A percentile compares a stretch with the other conserved stretches of the same genome.
Conservation (phyloP, 23 red algal genomes). For the Cyanidium caldarium region DNA sequence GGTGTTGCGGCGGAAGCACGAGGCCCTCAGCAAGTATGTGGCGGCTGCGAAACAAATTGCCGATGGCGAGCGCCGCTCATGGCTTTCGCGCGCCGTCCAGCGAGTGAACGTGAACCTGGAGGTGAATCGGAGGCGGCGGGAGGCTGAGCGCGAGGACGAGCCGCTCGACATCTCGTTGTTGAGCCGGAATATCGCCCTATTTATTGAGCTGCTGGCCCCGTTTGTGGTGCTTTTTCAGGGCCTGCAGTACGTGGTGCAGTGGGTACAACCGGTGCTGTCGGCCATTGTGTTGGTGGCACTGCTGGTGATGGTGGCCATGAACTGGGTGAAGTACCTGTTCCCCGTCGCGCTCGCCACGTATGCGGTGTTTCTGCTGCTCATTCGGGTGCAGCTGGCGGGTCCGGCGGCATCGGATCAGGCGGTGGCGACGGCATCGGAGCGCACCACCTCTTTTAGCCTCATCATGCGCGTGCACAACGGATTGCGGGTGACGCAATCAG, state of each 20-base stretch:
- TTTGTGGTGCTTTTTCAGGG: slow-evolving; percentile 15
- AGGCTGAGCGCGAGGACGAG: slow-evolving; percentile 39
- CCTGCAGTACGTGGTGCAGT: slow-evolving; percentile 32
- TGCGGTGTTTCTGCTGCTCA: neutral
- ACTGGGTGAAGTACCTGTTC: neutral
- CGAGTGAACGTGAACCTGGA: slow-evolving; percentile 65
- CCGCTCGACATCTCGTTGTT: slow-evolving; percentile 39
- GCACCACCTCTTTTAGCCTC: neutral
- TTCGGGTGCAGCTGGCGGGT: neutral
- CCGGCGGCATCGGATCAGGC: neutral
- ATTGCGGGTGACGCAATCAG: neutral
- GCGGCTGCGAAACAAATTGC: slow-evolving; percentile 32
- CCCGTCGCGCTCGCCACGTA: neutral
- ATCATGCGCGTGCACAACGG: neutral
- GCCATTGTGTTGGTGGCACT: neutral
- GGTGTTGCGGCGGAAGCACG: neutral
- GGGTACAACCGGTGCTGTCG: slow-evolving; percentile 2
- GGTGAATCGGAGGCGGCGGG: slow-evolving; percentile 24
- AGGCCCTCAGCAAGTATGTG: slow-evolving; percentile 33
- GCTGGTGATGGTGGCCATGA: neutral
- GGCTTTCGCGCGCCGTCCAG: slow-evolving; percentile 44
- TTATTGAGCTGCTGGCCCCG: slow-evolving; percentile 53
- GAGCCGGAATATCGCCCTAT: slow-evolving; percentile 30
- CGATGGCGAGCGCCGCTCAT: slow-evolving; percentile 16
- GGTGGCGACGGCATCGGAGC: neutral